Conservation (phyloP, 2,329 filamentous ascomycete genomes). For the Ophiostoma pallidulum region DNA sequence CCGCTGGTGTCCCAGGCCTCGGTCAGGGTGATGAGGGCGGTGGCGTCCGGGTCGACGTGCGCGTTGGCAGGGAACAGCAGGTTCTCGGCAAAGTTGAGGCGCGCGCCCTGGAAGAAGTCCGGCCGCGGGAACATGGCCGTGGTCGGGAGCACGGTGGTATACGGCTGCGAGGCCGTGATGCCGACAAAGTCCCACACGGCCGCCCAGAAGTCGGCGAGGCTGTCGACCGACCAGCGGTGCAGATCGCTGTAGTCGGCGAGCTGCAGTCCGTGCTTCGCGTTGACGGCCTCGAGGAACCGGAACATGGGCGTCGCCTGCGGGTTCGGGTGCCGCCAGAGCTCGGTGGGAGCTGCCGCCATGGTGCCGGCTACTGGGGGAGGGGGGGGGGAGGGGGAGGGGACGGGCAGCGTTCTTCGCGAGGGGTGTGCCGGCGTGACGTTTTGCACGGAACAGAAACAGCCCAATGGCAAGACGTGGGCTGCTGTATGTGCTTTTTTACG, state of each 20-base stretch:
- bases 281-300: conserved; percentile 61
- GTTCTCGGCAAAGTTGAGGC: conserved; percentile 91
- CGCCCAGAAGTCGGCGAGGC: conserved; percentile 71
- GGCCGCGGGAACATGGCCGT: conserved; percentile 78
- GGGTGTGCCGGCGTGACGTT: no score
- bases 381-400: background rate
- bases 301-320: conserved; percentile 62
- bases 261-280: conserved; percentile 52
- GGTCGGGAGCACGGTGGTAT: conserved; percentile 56
- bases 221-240: conserved; percentile 73
- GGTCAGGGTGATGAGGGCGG: conserved; percentile 72
- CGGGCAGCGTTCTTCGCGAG: no score
- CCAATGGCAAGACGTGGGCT: no score
- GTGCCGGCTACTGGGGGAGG: background rate
- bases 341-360: background rate
- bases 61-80: conserved; percentile 61
- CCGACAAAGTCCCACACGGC: conserved; percentile 78
- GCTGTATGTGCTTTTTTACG: no score
- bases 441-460: no score
- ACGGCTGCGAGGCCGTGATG: conserved; percentile 57
- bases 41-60: conserved; percentile 46
- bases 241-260: conserved; percentile 64
- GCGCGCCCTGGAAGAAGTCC: conserved; percentile 69
- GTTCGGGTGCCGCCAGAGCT: conserved; percentile 61
- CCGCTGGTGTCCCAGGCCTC: conserved; percentile 51